Conservation (phyloP, 2,329 filamentous ascomycete species). For the Dothistroma pini region DNA sequence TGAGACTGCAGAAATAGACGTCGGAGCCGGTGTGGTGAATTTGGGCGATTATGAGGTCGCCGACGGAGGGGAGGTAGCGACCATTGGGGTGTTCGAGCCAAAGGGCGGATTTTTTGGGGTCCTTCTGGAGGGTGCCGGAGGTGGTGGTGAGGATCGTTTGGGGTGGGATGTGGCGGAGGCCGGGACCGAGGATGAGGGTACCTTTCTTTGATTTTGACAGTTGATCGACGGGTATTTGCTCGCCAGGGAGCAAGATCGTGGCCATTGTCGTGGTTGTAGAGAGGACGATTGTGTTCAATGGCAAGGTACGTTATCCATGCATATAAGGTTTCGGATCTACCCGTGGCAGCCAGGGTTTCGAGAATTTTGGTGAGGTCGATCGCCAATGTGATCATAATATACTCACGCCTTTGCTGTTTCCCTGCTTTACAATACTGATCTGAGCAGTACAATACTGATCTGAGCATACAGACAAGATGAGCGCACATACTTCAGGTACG, state of each 20-base stretch:
- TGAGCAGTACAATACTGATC: not conserved
- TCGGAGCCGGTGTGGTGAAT: constrained; percentile 73
- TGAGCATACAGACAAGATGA: constrained; percentile 9
- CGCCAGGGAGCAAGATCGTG: constrained; percentile 76
- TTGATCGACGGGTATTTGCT: constrained; percentile 61
- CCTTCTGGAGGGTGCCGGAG: constrained; percentile 63
- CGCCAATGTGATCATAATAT: not conserved
- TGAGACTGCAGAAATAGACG: constrained; percentile 74
- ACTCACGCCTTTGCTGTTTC: not conserved
- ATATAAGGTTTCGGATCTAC: not conserved
- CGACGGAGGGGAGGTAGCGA: constrained; percentile 73
- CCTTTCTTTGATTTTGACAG: constrained; percentile 63
- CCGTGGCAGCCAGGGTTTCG: not conserved
- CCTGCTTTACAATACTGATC: not conserved
- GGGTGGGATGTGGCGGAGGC: constrained; percentile 77
- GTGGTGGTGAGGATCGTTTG: constrained; percentile 66
- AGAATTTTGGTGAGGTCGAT: not conserved
- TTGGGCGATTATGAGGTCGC: constrained; percentile 85
- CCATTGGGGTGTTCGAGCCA: constrained; percentile 69
- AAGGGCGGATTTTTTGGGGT: constrained; percentile 70
- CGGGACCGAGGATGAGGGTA: constrained; percentile 76
- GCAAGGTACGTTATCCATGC: not conserved
- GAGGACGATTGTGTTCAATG: not conserved
- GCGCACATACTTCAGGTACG: constrained; percentile 5
- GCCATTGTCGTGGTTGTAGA: constrained; percentile 16